Base-by-base conservation (phyloP, 2,329 filamentous ascomycete species). In the Botrytis tulipae region DNA sequence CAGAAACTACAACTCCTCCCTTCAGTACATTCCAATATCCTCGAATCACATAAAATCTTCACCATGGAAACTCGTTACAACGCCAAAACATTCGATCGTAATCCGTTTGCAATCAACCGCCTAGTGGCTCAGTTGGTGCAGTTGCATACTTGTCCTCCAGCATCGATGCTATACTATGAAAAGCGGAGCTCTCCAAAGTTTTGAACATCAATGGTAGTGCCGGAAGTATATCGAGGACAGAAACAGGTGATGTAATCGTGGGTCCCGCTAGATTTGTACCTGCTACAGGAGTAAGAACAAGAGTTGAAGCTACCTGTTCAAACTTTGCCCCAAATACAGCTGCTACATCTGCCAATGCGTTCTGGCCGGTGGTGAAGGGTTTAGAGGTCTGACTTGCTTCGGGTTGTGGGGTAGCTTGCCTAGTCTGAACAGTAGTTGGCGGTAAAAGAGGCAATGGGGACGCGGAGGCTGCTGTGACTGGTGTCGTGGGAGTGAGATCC, bases 1-100 rank as follows among this genome's bases (percentile, higher is more conserved):
- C 60, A 69, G 35, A 69, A 68, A 69, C 66, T 57, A 44, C 66
- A 29, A 54, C 37, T 69, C 35, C 42, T 18, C 66, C 35, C 35
- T 69, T 69, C 66, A 69, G 29, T 72, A 72, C 62, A 72, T 68
- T 63, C 44, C 32, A 60, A 73, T 48, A 73, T 69, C 51, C 71
- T 69, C 32, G 42, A 73, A 60, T 29, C 42, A 48, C 42, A 61
- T 60, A 51, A 42, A 16, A 37, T 48, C 29, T 51, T 7, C 69
- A 65, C 59, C 1, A 25, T 51, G 32, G 66, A 57, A 22, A 16
- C 12, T 65, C 18, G 35, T 68, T 51, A 25, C 35, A 18, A 68
- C 18, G 51, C 32, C 51, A 48, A 37, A 32, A 20, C 20, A 29
- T 32, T 32, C 42, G 16, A 57, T 42, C 25, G 35, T 57, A 44